These are phyloP conservation scores for Zygosaccharomyces pseudobailii DNA, from an alignment of 1,139 yeast genomes.

Conservation along the genomic window DNA sequence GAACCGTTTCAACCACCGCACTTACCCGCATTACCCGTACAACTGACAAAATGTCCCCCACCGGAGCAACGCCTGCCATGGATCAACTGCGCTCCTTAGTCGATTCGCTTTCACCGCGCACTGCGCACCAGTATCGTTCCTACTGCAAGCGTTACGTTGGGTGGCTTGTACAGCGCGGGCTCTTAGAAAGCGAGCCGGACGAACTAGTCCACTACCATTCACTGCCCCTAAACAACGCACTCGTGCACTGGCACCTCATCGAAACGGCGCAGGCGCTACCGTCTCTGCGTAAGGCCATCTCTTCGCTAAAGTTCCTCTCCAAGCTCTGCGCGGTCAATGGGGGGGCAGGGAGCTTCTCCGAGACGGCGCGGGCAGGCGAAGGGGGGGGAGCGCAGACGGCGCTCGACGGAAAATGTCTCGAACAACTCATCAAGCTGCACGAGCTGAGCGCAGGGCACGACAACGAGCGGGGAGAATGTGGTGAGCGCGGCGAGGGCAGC, in stretches of 20 bases:
- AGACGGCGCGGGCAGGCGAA: background rate
- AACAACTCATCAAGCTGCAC: conserved; percentile 14
- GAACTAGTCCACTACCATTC: conserved; percentile 10
- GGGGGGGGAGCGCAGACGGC: background rate
- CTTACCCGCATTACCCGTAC: too few species aligned
- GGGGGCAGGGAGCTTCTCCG: conserved; percentile 1
- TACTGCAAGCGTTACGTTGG: conserved; percentile 26
- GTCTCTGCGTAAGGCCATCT: conserved; percentile 20
- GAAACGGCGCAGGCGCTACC: conserved; percentile 13
- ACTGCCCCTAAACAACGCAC: conserved; percentile 20
- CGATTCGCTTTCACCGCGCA: conserved; percentile 24
- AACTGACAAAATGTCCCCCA: too few species aligned
- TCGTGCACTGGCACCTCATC: conserved; percentile 27
- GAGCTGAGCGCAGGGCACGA: conserved; percentile 10
- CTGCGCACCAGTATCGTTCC: conserved; percentile 28
- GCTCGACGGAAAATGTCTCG: conserved; percentile 15
- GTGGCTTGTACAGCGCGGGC: conserved; percentile 21
- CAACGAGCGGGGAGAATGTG: background rate
- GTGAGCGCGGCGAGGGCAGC: background rate
- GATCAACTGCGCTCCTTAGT: conserved; percentile 12
- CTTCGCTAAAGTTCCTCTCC: conserved; percentile 21
- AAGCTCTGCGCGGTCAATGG: conserved; percentile 21
- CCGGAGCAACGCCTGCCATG: background rate
- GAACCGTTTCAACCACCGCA: too few species aligned
- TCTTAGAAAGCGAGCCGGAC: conserved; percentile 5